Evolutionary conservation across 2,329 filamentous ascomycete species (phyloP), one percentile per base, ranked within the genome.

Genomic region (Graphiopsis chlorocephala): DNA sequence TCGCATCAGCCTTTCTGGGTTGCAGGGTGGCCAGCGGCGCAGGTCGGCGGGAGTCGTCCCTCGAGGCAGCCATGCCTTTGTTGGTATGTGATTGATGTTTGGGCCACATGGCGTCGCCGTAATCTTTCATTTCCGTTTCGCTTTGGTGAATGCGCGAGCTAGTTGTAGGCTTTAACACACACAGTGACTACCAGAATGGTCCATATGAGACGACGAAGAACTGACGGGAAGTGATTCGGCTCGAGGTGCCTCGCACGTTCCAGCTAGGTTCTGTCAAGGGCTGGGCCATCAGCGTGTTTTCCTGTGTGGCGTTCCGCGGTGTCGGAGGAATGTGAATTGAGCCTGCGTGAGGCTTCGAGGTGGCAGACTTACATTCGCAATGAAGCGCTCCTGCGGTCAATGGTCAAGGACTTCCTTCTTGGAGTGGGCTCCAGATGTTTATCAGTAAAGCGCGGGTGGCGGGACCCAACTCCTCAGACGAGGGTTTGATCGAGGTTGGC

Each of bases 201-300:
- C 60, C 60, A 62, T 62, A 50, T 62, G 60, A 33, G 47, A 52
- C 53, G 47, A 25, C 10, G 60, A n/a, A 33, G 26, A 20, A 20
- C n/a, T 53, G 29, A 31, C 60, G 35, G 25, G 31, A 17, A 20
- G 60, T 42, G 48, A 47, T 45, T 62, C 60, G 60, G 48, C 48
- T 62, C 60, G 48, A 29, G 8, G 48, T 55, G 35, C 60, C 60
- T 42, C 48, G 60, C 55, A 42, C 48, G 60, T 55, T 53, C 48
- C 48, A 62, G 25, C 38, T 26, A 29, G 10, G 12, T 35, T 55
- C 60, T 62, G 60, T n/a, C 17, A 45, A 55, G 48, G 60, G 60
- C 60, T 62, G 60, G 48, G 35, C 48, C 60, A 47, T 62, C 60
- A 62, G 60, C 60, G 33, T 62, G 60, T 62, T 62, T 62, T 55